Evolutionary conservation across 148 eudicot genomes (phyloP).

Genomic region (Rhododendron mucronatum): DNA sequence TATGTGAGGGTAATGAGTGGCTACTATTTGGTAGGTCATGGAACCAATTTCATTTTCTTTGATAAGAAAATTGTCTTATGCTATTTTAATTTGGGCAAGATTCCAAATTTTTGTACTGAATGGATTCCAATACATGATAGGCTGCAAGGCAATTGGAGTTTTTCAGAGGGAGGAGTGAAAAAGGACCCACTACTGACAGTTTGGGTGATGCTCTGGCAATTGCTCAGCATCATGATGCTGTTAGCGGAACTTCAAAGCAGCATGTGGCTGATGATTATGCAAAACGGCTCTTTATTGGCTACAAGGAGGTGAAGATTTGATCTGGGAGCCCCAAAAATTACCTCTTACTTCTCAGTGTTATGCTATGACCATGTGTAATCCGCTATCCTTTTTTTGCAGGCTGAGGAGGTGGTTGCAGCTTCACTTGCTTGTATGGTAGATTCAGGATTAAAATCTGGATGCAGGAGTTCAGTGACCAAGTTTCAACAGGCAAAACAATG

Average conservation of each 20-base stretch:
- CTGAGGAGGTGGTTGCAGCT: conserved; percentile 68
- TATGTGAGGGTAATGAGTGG: conserved; percentile 89
- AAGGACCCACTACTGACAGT: conserved; percentile 61
- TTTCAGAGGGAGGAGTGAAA: conserved; percentile 60
- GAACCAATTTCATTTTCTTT: conserved; percentile 1
- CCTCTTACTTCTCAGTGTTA: background rate
- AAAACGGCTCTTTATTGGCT: conserved; percentile 83
- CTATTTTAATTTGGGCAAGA: background rate
- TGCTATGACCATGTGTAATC: conserved; percentile 6
- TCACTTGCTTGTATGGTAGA: conserved; percentile 70
- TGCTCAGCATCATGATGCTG: conserved; percentile 98
- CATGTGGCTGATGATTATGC: conserved; percentile 98
- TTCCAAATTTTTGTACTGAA: conserved; percentile 8
- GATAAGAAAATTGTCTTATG: background rate
- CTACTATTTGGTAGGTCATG: conserved; percentile 70
- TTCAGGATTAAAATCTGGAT: conserved; percentile 45
- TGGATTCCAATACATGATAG: conserved; percentile 25
- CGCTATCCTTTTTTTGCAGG: conserved; percentile 35
- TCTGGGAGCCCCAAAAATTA: background rate
- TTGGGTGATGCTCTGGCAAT: conserved; percentile 86
- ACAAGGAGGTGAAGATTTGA: conserved; percentile 49
- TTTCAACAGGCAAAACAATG: conserved; percentile 67
- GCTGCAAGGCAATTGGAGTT: conserved; percentile 93
- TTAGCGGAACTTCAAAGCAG: conserved; percentile 84
- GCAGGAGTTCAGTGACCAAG: conserved; percentile 42